phyloP scores from a whole-genome alignment of 495 filamentous ascomycete genomes.

The Penicillium mononematosum region DNA sequence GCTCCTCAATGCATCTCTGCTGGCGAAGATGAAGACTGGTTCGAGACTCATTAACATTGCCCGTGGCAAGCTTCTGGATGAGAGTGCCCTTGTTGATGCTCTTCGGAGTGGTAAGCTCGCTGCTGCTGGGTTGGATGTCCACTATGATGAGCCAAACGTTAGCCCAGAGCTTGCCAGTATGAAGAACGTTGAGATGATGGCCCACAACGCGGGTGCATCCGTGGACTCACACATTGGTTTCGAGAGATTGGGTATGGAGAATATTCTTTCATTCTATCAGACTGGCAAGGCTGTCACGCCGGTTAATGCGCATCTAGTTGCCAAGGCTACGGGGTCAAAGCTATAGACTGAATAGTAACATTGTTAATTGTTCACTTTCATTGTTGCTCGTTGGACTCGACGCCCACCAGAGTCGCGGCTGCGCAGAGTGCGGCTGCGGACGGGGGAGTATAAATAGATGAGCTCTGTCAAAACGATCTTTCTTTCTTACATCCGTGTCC shows the following conservation, averaged over 20 bases:
- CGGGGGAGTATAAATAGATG: not conserved
- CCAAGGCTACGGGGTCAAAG: slow-evolving; percentile 22
- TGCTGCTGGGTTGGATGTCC: slow-evolving; percentile 67
- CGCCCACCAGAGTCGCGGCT: not conserved
- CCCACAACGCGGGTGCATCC: slow-evolving; percentile 71
- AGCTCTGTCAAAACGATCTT: not conserved
- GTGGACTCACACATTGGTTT: slow-evolving; percentile 71
- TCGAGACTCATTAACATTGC: slow-evolving; percentile 70
- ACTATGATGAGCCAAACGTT: slow-evolving; percentile 53
- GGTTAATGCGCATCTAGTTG: slow-evolving; percentile 59
- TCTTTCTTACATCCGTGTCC: not conserved
- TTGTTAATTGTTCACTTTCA: too few relatives aligned
- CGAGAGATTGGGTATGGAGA: slow-evolving; percentile 70
- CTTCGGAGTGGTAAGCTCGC: slow-evolving; percentile 53
- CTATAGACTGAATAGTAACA: not conserved
- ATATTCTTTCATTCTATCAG: slow-evolving; percentile 60
- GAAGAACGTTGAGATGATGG: slow-evolving; percentile 59
- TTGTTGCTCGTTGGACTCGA: too few relatives aligned
- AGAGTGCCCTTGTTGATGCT: slow-evolving; percentile 64
- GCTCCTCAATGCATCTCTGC: slow-evolving; percentile 51
- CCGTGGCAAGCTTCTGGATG: slow-evolving; percentile 67
- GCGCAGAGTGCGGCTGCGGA: not conserved
- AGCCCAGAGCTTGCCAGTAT: slow-evolving; percentile 50
- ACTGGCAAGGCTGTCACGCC: slow-evolving; percentile 59
- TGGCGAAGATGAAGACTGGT: slow-evolving; percentile 55